Conservation (phyloP, 2,329 filamentous ascomycete genomes). For the Harringtonia lauricola region DNA sequence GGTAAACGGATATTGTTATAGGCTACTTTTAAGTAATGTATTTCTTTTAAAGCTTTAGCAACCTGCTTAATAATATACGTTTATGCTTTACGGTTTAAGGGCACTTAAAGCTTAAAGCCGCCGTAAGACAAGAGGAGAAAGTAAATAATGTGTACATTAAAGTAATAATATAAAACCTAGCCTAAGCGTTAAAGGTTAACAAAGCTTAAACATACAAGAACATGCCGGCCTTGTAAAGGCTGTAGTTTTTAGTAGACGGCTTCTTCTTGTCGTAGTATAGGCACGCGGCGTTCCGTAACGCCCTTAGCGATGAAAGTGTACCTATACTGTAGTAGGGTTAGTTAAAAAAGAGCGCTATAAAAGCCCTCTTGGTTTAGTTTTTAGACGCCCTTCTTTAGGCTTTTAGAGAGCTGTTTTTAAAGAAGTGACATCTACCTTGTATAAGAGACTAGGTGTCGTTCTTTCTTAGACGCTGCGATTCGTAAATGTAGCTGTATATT, state of each 20-base stretch:
- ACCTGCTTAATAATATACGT: neutral
- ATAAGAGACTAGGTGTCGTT: conserved; percentile 2
- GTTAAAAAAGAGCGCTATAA: conserved; percentile 27
- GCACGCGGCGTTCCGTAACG: conserved; percentile 2
- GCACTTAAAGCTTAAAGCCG: neutral
- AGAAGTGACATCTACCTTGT: conserved; percentile 2
- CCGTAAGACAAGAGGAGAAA: conserved; percentile 8
- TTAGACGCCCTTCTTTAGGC: conserved; percentile 19
- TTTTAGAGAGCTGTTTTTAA: conserved; percentile 4
- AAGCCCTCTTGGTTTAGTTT: conserved; percentile 19
- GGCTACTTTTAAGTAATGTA: conserved; percentile 6
- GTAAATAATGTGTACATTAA: conserved; percentile 6
- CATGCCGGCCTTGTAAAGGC: conserved; percentile 5
- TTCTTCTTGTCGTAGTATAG: conserved; percentile 4
- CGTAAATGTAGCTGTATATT: conserved; percentile 1
- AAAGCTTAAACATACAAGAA: conserved; percentile 7
- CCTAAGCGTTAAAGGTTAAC: conserved; percentile 3
- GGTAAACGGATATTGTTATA: conserved; percentile 6
- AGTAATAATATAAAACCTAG: conserved; percentile 6
- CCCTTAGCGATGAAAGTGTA: conserved; percentile 33
- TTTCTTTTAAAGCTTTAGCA: neutral
- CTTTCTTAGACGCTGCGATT: neutral
- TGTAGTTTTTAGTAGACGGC: conserved; percentile 5
- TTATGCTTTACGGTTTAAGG: neutral
- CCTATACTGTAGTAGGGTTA: conserved; percentile 27